Evolutionary conservation across 129 eudicot species (phyloP).

Genomic region (Calendula officinalis): DNA sequence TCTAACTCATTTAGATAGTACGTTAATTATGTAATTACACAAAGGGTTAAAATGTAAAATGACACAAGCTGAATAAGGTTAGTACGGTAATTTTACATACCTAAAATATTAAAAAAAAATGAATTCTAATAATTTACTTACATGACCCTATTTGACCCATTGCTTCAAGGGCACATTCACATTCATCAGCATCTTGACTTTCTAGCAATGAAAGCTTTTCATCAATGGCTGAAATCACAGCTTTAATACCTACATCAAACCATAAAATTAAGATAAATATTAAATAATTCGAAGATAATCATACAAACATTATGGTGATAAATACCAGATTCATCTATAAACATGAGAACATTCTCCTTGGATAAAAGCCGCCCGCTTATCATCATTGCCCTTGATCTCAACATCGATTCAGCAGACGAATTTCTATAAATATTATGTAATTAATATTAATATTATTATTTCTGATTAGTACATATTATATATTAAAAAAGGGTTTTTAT

Average conservation of each 20-base stretch:
- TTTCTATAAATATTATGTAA: constrained; percentile 38
- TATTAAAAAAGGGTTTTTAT: background rate
- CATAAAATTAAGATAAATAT: background rate
- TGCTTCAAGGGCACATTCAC: constrained; percentile 93
- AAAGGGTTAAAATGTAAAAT: no score
- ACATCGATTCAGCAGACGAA: constrained; percentile 61
- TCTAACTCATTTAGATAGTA: no score
- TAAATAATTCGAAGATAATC: background rate
- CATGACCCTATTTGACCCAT: constrained; percentile 90
- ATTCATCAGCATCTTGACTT: constrained; percentile 76
- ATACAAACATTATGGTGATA: background rate
- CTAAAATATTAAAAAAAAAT: background rate
- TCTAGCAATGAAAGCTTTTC: constrained; percentile 53
- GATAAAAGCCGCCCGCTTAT: constrained; percentile 86
- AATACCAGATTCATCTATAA: constrained; percentile 58
- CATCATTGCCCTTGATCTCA: constrained; percentile 96
- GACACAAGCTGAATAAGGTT: no score
- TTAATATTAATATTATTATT: background rate
- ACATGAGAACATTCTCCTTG: constrained; percentile 58
- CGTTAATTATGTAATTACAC: no score
- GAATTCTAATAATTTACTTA: constrained; percentile 38
- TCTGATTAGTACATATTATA: background rate
- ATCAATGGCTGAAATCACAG: constrained; percentile 69
- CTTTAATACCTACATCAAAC: constrained; percentile 48
- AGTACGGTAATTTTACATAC: no score